Conservation (phyloP, 2,329 filamentous ascomycete species). For the Clarireedia hainanense region DNA sequence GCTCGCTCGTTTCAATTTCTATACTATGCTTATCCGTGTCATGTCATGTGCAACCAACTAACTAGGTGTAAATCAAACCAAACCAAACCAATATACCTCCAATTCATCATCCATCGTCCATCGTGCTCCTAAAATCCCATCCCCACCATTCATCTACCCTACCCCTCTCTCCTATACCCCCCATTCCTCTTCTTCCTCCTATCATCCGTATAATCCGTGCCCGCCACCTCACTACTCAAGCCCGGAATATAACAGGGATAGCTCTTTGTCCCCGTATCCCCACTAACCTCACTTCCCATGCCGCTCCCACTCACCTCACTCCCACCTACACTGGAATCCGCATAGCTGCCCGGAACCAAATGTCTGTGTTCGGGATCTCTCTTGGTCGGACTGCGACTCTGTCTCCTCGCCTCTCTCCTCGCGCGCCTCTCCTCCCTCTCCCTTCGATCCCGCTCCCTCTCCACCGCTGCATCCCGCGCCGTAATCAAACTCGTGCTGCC, state of each 20-base stretch:
- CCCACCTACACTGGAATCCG: neutral
- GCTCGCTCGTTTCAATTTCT: too few species aligned
- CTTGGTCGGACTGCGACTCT: conserved; percentile 22
- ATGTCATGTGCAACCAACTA: too few species aligned
- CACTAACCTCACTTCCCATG: conserved; percentile 16
- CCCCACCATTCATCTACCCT: neutral
- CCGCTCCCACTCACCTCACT: conserved; percentile 19
- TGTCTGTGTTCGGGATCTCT: conserved; percentile 4
- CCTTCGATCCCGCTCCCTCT: conserved; percentile 11
- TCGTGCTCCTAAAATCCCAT: too few species aligned
- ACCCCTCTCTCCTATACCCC: conserved; percentile 8
- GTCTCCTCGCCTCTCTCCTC: conserved; percentile 15
- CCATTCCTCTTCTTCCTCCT: conserved; percentile 23
- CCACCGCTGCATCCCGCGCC: conserved; percentile 7
- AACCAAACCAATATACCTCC: neutral
- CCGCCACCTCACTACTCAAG: conserved; percentile 17
- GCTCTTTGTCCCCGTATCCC: conserved; percentile 28
- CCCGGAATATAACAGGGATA: conserved; percentile 30
- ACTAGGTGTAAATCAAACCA: neutral
- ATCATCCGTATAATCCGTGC: conserved; percentile 26
- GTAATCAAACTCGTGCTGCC: neutral
- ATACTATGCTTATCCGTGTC: too few species aligned
- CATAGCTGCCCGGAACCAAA: neutral
- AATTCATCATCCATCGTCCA: neutral
- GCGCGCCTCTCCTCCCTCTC: conserved; percentile 10